Percentiles rank a stretch among this genome's conserved stretches.
These are phyloP conservation scores for Cladophialophora carrionii DNA, from an alignment of 2,329 filamentous ascomycete genomes.

Conservation along the genomic window DNA sequence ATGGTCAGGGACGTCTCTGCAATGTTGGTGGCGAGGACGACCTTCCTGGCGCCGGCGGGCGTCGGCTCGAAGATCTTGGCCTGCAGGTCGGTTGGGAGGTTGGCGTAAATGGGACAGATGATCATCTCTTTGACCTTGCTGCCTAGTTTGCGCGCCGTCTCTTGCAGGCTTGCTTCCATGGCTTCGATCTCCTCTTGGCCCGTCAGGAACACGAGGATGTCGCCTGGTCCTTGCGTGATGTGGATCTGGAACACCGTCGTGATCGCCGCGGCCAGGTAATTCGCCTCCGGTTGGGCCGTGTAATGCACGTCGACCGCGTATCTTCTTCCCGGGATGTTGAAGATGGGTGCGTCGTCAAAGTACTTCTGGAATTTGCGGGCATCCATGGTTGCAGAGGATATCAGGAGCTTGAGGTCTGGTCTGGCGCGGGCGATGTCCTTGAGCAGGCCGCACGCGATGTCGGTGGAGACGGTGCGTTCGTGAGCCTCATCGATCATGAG, in stretches of 20 bases:
- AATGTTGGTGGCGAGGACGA: constrained; percentile 94
- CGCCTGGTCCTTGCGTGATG: constrained; percentile 77
- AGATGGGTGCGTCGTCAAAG: constrained; percentile 90
- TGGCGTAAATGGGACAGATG: constrained; percentile 91
- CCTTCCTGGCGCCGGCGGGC: constrained; percentile 80
- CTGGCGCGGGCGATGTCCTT: constrained; percentile 85
- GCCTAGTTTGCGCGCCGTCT: constrained; percentile 85
- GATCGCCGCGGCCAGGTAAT: constrained; percentile 87
- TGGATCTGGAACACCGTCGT: constrained; percentile 96
- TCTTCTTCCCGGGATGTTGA: constrained; percentile 87
- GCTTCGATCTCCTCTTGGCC: constrained; percentile 96
- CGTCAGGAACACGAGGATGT: constrained; percentile 92
- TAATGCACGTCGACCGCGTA: constrained; percentile 93
- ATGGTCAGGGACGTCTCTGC: constrained; percentile 95
- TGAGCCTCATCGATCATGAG: constrained; percentile 98
- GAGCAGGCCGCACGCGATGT: constrained; percentile 83
- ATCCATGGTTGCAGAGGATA: constrained; percentile 93
- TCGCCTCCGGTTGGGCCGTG: constrained; percentile 85
- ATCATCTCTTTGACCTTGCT: constrained; percentile 83
- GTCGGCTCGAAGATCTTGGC: constrained; percentile 94
- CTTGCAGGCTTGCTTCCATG: constrained; percentile 78
- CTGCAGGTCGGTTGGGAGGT: constrained; percentile 86
- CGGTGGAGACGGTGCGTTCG: constrained; percentile 87
- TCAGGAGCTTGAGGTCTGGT: constrained; percentile 84
- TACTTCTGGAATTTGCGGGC: constrained; percentile 89